These are phyloP conservation scores for Dictyophora rubrovolvata DNA, from an alignment of 768 basidiomycete species.

Conservation along the genomic window DNA sequence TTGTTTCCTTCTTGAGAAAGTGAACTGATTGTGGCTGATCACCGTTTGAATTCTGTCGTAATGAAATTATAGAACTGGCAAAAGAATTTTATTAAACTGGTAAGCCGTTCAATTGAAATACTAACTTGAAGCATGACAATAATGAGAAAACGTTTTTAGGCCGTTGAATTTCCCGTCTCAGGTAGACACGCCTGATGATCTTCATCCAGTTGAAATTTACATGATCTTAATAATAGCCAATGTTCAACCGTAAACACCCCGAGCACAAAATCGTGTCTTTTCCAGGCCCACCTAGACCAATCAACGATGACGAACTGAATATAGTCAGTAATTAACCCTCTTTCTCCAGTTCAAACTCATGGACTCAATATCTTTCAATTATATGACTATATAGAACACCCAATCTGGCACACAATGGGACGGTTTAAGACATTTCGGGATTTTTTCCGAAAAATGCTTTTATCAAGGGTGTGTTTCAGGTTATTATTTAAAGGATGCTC, in stretches of 20 bases:
- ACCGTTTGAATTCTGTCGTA: not conserved
- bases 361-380: not conserved
- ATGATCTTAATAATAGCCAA: no score
- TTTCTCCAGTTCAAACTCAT: not conserved
- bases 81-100: conserved; percentile 53
- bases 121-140: not conserved
- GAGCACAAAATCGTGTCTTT: conserved; percentile 25
- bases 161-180: conserved; percentile 58
- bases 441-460: conserved; percentile 2
- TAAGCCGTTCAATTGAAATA: conserved; percentile 22
- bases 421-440: conserved; percentile 13
- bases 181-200: conserved; percentile 27
- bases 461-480: conserved; percentile 8
- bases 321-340: conserved; percentile 26
- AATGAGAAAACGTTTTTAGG: conserved; percentile 26
- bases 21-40: not conserved
- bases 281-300: not conserved
- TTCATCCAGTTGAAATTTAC: no score
- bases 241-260: conserved; percentile 46
- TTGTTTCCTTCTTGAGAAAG: not conserved
- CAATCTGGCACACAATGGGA: conserved; percentile 15
- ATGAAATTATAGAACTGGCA: conserved; percentile 34
- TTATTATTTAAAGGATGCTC: not conserved
- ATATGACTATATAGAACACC: conserved; percentile 9
- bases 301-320: conserved; percentile 42